phyloP scores from a whole-genome alignment of 768 basidiomycete species.

The Termitomyces sp. region DNA sequence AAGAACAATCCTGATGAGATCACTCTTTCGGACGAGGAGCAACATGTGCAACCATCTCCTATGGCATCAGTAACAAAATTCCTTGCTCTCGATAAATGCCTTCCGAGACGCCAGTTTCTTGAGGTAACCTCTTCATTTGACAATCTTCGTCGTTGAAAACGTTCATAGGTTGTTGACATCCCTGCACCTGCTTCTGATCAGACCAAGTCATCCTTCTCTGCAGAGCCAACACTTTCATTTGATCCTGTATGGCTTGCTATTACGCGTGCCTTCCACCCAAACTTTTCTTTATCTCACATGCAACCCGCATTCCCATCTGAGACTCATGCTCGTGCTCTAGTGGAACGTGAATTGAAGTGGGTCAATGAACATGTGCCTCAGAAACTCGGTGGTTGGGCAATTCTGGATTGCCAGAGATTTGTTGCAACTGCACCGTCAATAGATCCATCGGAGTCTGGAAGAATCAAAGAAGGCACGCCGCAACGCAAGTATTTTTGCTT shows the following conservation, averaged over 20 bases:
- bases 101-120: conserved; percentile 68
- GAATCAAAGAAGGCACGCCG: conserved; percentile 1
- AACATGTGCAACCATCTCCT: conserved; percentile 22
- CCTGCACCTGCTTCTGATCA: conserved; percentile 19
- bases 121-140: conserved; percentile 44
- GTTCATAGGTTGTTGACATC: conserved; percentile 66
- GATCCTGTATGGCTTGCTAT: conserved; percentile 96
- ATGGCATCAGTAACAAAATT: conserved; percentile 56
- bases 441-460: conserved; percentile 26
- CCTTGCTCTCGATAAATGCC: conserved; percentile 88
- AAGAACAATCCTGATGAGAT: conserved; percentile 33
- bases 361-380: conserved; percentile 49
- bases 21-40: conserved; percentile 39
- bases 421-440: conserved; percentile 49
- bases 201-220: not conserved
- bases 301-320: conserved; percentile 61
- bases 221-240: conserved; percentile 46
- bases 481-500: conserved; percentile 31
- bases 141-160: not conserved
- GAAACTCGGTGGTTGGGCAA: conserved; percentile 27
- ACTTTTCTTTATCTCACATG: conserved; percentile 47
- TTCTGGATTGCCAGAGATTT: conserved; percentile 64
- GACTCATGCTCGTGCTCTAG: conserved; percentile 41
- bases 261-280: conserved; percentile 78
- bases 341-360: conserved; percentile 62